phyloP scores from a whole-genome alignment of 805 yeast genomes.

The Hanseniaspora hatyaiensis region DNA sequence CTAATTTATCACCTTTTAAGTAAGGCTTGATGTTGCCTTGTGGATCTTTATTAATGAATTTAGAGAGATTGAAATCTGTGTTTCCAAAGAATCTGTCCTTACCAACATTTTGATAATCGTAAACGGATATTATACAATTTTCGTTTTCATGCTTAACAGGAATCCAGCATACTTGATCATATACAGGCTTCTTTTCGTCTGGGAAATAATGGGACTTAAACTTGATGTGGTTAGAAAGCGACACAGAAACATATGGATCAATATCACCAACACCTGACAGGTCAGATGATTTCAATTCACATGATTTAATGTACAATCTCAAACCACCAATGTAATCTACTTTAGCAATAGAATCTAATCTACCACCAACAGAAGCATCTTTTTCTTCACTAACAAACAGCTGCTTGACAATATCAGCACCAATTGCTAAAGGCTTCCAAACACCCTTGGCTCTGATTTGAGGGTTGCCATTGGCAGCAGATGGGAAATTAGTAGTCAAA shows the following conservation, averaged over 20 bases:
- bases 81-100: slow-evolving; percentile 57
- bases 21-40: slow-evolving; percentile 26
- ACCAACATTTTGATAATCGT: slow-evolving; percentile 55
- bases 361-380: slow-evolving; percentile 30
- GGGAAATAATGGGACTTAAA: slow-evolving; percentile 46
- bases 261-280: slow-evolving; percentile 59
- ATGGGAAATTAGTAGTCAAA: slow-evolving; percentile 1
- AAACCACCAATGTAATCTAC: slow-evolving; percentile 52
- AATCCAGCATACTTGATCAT: slow-evolving; percentile 46
- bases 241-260: slow-evolving; percentile 60
- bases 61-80: slow-evolving; percentile 39
- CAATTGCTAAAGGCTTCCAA: slow-evolving; percentile 62
- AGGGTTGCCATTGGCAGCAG: slow-evolving; percentile 4
- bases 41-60: slow-evolving; percentile 38
- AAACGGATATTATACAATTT: slow-evolving; percentile 43
- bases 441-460: slow-evolving; percentile 34
- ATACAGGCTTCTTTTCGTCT: slow-evolving; percentile 45
- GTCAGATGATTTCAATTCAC: slow-evolving; percentile 38
- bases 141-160: slow-evolving; percentile 54
- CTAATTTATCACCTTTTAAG: slow-evolving; percentile 32
- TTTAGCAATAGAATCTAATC: slow-evolving; percentile 12
- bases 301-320: slow-evolving; percentile 47
- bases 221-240: slow-evolving; percentile 45
- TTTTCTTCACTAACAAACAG: slow-evolving; percentile 13
- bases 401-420: slow-evolving; percentile 38